Conservation (phyloP, 495 filamentous ascomycete genomes). For the Penicillium tannophilum region DNA sequence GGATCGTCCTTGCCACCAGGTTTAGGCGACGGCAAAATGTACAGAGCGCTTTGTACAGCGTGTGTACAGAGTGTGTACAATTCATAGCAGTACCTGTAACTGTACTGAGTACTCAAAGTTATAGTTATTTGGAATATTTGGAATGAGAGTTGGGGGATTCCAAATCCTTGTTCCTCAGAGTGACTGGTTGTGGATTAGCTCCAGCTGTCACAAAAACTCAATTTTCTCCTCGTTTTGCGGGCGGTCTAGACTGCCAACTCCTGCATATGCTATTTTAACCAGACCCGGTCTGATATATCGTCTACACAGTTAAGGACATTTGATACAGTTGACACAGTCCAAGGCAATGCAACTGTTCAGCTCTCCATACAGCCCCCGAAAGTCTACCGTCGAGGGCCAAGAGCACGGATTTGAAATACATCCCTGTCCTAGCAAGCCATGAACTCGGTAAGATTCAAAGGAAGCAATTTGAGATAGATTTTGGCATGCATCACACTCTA, state of each 20-base stretch:
- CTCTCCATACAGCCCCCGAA: too few species aligned
- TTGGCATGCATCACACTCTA: neutral
- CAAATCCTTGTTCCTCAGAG: constrained; percentile 1
- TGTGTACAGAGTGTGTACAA: neutral
- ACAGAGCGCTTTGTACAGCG: too few species aligned
- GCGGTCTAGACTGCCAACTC: constrained; percentile 13
- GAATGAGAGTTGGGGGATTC: neutral
- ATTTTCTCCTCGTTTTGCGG: constrained; percentile 6
- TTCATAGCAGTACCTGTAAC: neutral
- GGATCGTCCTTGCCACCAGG: neutral
- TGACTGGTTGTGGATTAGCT: constrained; percentile 13
- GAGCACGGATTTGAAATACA: constrained; percentile 10
- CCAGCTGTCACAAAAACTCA: constrained; percentile 22
- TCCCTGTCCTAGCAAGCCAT: constrained; percentile 1
- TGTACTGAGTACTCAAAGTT: neutral
- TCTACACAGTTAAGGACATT: too few species aligned
- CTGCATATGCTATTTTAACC: neutral
- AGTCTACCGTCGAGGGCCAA: neutral
- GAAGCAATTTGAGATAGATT: neutral
- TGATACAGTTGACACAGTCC: too few species aligned
- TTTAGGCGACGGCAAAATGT: neutral
- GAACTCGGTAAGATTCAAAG: neutral
- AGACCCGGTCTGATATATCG: too few species aligned
- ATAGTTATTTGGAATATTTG: neutral
- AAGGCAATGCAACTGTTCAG: too few species aligned